Evolutionary conservation across 2,329 filamentous ascomycete genomes (phyloP), one percentile per base, ranked within the genome.

Genomic region (Fonsecaea nubica): DNA sequence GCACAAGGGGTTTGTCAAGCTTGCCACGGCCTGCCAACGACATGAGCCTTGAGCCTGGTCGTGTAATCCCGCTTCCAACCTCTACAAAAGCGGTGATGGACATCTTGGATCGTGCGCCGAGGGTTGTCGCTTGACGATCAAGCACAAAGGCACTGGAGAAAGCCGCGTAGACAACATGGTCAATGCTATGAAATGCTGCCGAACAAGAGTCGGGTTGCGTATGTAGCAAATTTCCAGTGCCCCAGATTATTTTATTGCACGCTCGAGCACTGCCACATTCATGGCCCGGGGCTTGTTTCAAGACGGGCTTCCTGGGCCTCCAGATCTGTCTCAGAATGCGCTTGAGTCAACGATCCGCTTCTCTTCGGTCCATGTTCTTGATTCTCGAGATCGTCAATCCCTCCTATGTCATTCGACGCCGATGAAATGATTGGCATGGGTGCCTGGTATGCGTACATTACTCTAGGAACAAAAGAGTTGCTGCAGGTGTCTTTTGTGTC

Each of bases 241-340:
- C 13, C 12, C 7, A 36, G 21, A 48, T 21, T 13, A 9, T 30
- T 21, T 57, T 5, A 42, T 38, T 42, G 38, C 38, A 12, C 36
- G 33, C 30, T 30, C 18, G 18, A 66, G 63, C 66, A 66, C 63
- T 64, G 63, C 66, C 63, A 64, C 64, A 10, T n/a, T 62, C 38
- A 54, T 54, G 18, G 48, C 30, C 52, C 35, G 36, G 57, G 53
- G 48, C 45, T 61, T 66, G 66, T 69, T 66, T 69, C 66, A 63
- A 38, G 56, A 50, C 42, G n/a, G 36, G 1, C 2, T 30, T 6
- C 42, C 8, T 18, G 42, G 13, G 45, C 40, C 64, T 58, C 36
- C n/a, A 52, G 36, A 58, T 57, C 45, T 50, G 61, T 63, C 53
- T 63, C 61, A 63, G 30, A 40, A 32, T 57, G 30, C 30, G 9